Conservation (phyloP, 805 yeast species). For the Yarrowia osloensis region DNA sequence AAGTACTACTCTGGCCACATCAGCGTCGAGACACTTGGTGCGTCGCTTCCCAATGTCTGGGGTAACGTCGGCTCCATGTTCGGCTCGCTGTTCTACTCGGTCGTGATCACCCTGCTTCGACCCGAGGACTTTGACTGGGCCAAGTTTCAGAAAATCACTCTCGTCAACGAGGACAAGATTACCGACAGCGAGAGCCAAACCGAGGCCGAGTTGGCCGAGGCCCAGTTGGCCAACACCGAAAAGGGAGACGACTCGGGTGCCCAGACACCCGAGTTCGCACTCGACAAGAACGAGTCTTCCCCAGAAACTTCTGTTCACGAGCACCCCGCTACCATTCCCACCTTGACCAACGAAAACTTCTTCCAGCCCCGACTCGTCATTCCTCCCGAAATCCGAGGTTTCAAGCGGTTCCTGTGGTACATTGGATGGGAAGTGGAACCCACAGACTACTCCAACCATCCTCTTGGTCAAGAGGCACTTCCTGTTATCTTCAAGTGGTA, state of each 20-base stretch:
- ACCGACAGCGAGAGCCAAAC: neutral
- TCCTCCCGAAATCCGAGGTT: conserved; percentile 3
- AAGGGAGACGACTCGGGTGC: neutral
- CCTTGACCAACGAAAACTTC: neutral
- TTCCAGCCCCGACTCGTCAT: conserved; percentile 15
- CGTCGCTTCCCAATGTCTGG: conserved; percentile 33
- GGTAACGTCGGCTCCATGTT: conserved; percentile 42
- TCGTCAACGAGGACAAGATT: neutral
- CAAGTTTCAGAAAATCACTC: conserved; percentile 21
- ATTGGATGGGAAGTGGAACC: conserved; percentile 20
- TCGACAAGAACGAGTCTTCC: neutral
- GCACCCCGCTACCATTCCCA: neutral
- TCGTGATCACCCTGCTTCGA: conserved; percentile 42
- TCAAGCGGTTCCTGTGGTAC: conserved; percentile 21
- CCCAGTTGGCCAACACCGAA: neutral
- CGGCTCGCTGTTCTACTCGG: conserved; percentile 36
- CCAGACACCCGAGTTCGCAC: neutral
- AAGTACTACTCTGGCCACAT: conserved; percentile 37
- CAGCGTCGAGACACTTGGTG: conserved; percentile 37
- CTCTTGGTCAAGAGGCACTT: conserved; percentile 31
- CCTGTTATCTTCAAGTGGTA: conserved; percentile 32
- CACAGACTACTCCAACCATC: conserved; percentile 30
- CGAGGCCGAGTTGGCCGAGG: neutral
- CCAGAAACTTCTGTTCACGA: conserved; percentile 17
- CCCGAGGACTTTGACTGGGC: conserved; percentile 49